phyloP scores from a whole-genome alignment of 768 basidiomycete genomes.

The Tylopilus subfusipes region DNA sequence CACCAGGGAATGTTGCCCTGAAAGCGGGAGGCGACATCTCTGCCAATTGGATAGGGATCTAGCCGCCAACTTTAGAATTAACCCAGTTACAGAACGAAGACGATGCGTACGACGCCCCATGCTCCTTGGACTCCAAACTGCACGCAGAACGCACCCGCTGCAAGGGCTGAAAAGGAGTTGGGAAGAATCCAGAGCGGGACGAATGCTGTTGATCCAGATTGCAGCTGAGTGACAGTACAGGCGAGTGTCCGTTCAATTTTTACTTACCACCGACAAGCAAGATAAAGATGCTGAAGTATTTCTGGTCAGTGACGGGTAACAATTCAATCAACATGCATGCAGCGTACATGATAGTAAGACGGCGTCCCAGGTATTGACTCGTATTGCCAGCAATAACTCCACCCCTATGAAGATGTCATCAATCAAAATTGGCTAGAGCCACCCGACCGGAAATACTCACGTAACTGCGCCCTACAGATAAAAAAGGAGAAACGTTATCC shows the following conservation, averaged over 20 bases:
- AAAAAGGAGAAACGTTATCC: neutral
- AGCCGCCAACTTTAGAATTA: neutral
- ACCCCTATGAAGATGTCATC: constrained; percentile 38
- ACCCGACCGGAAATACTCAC: constrained; percentile 26
- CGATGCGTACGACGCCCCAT: constrained; percentile 71
- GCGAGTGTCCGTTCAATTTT: neutral
- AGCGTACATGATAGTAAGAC: constrained; percentile 66
- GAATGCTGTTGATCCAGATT: constrained; percentile 34
- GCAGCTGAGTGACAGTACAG: neutral
- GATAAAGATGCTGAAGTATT: constrained; percentile 18
- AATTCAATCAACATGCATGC: neutral
- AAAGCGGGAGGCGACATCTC: constrained; percentile 90
- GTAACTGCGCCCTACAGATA: constrained; percentile 40
- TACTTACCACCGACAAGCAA: constrained; percentile 27
- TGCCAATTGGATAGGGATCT: constrained; percentile 73
- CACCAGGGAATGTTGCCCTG: constrained; percentile 83
- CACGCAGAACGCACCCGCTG: constrained; percentile 83
- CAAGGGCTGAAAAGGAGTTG: constrained; percentile 56
- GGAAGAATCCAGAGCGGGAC: constrained; percentile 88
- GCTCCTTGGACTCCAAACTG: constrained; percentile 90
- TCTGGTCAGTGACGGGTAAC: neutral
- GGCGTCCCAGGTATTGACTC: constrained; percentile 76
- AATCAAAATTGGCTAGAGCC: neutral
- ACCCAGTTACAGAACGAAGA: neutral
- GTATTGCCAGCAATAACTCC: constrained; percentile 68